Conservation (phyloP, 1,284 basidiomycete species). For the Amylostereum areolatum region DNA sequence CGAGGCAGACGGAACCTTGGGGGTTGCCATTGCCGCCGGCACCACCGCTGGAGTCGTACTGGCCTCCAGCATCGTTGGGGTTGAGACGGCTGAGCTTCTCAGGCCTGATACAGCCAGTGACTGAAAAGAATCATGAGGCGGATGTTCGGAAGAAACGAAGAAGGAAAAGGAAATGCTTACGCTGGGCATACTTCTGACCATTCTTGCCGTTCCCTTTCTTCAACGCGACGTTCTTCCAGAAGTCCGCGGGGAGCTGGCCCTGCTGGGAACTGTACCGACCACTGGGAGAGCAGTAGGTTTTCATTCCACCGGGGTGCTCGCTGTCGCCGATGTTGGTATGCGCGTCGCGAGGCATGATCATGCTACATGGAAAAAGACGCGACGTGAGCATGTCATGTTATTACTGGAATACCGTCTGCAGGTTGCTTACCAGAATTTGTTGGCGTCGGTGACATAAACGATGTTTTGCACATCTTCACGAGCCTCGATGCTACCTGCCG, state of each 20-base stretch:
- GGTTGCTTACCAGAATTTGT: slow-evolving; percentile 32
- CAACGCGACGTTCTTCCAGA: slow-evolving; percentile 40
- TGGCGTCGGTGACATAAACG: slow-evolving; percentile 34
- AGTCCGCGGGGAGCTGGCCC: slow-evolving; percentile 34
- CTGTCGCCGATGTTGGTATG: slow-evolving; percentile 49
- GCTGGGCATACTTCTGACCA: slow-evolving; percentile 33
- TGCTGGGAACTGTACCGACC: slow-evolving; percentile 30
- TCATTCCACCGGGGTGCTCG: slow-evolving; percentile 43
- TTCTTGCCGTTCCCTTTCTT: slow-evolving; percentile 32
- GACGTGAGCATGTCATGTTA: neutral
- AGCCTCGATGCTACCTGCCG: slow-evolving; percentile 1
- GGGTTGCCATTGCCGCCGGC: slow-evolving; percentile 39
- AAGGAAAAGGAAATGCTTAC: slow-evolving; percentile 21
- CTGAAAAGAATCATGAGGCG: slow-evolving; percentile 18
- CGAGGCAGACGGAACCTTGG: slow-evolving; percentile 37
- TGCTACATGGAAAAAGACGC: slow-evolving; percentile 3
- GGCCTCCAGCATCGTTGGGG: slow-evolving; percentile 37
- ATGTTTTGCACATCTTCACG: slow-evolving; percentile 27
- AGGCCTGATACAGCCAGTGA: slow-evolving; percentile 45
- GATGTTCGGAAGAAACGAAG: neutral
- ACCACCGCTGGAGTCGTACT: slow-evolving; percentile 49
- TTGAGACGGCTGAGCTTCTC: slow-evolving; percentile 34
- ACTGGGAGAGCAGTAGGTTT: slow-evolving; percentile 38
- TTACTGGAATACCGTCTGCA: neutral
- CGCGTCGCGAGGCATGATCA: slow-evolving; percentile 23